Conservation (phyloP, 345 rosid species). For the Eucalyptus polyanthemos region DNA sequence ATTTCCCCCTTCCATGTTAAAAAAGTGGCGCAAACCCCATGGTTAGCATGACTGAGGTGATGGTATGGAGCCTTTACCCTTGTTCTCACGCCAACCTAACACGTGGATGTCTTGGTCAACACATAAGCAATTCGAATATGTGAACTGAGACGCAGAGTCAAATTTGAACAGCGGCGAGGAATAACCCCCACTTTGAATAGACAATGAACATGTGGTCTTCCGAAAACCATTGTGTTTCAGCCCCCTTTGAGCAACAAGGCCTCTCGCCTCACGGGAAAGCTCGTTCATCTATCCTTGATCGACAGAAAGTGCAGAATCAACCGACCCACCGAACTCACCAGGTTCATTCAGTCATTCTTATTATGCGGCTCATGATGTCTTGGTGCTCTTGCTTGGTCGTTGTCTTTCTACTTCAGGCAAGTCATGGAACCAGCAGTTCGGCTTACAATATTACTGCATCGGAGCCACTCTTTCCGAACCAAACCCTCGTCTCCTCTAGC, state of each 20-base stretch:
- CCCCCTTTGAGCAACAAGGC: background rate
- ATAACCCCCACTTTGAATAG: background rate
- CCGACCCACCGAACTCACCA: background rate
- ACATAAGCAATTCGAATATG: background rate
- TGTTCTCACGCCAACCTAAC: background rate
- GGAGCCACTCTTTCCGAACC: background rate
- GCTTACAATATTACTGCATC: background rate
- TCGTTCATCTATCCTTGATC: background rate
- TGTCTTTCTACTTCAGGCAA: background rate
- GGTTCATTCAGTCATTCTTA: background rate
- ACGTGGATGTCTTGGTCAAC: background rate
- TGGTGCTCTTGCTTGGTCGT: background rate
- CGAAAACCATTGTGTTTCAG: background rate
- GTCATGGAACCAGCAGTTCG: background rate
- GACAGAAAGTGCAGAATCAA: background rate
- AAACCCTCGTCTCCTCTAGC: background rate
- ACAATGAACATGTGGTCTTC: background rate
- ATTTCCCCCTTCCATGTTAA: rapidly evolving
- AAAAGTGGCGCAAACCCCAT: too few relatives aligned
- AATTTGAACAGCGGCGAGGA: too few relatives aligned
- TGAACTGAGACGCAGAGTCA: background rate
- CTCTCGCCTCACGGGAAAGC: background rate
- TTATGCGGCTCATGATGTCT: background rate
- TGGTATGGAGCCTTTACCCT: background rate
- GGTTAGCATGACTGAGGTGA: too few relatives aligned